Base-by-base conservation (phyloP, 805 yeast species). In the Starmera caribaea region DNA sequence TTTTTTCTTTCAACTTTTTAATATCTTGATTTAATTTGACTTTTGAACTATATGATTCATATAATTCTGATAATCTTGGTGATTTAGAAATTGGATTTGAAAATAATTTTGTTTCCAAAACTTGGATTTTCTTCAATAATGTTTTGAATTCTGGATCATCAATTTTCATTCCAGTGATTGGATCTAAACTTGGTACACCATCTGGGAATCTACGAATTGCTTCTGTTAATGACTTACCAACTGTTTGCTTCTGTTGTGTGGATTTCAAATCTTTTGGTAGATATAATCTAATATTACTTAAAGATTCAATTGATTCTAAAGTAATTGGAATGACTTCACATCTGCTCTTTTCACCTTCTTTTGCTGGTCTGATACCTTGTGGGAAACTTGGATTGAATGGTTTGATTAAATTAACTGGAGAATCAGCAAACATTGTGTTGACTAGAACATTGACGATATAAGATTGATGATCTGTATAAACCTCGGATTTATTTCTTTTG, bases 141-240 rank as follows among this genome's bases (percentile, higher is more conserved):
- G 72, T 68, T 51, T 69, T 66, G 66, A 94, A 92, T 15, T 84
- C 85, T 5, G 73, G 74, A 55, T 86, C 96, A 35, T 77, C 81
- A 50, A 92, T 90, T 55, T 88, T 85, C 98, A 92, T 92, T 56
- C 83, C 86, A 45, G 78, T 81, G 31, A 92, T 68, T 5, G 98
- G 97, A 60, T 92, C 96, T 59, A 92, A 71, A 35, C 78, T 56
- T n/a, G 97, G 96, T 30, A 92, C 69, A 1, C 96, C 96, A 56
- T 86, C 92, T 10, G 94, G 88, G 54, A 88, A 81, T 61, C 95
- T 77, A 49, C 81, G 76, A 29, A 77, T 73, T 45, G 88, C 87
- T 59, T 92, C 97, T 38, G 68, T 70, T 53, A 92, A 65, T 8
- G 94, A 81, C 56, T 85, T 85, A 33, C 66, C 66, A 55, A 79